Percentiles rank a stretch among this genome's conserved stretches.
These are phyloP conservation scores for Dimocarpus longan DNA, from an alignment of 345 rosid genomes.

Conservation along the genomic window DNA sequence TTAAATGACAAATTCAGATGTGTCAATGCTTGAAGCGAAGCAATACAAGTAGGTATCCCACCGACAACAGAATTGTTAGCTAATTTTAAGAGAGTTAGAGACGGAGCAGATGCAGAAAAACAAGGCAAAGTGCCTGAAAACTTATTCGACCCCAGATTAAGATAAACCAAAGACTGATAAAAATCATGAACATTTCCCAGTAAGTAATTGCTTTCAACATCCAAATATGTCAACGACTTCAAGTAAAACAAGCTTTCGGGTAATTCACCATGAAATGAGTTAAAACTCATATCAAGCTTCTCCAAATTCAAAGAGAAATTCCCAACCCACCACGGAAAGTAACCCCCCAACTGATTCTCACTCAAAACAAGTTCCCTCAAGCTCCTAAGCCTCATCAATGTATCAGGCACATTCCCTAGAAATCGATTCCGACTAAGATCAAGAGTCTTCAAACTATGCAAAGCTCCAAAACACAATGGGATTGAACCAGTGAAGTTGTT, in stretches of 20 bases:
- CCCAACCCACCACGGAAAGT: constrained; percentile 68
- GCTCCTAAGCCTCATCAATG: constrained; percentile 46
- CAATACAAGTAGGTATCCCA: constrained; percentile 88
- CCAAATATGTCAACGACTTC: constrained; percentile 62
- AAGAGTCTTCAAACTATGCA: constrained; percentile 56
- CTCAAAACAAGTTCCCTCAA: constrained; percentile 60
- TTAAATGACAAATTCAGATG: constrained; percentile 76
- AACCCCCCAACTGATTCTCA: constrained; percentile 62
- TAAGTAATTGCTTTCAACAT: constrained; percentile 62
- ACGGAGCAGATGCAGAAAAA: constrained; percentile 55
- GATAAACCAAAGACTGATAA: constrained; percentile 58
- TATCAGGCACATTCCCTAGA: constrained; percentile 55
- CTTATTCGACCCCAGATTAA: constrained; percentile 70
- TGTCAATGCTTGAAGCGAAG: constrained; percentile 52
- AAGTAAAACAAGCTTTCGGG: constrained; percentile 55
- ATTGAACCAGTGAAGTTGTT: constrained; percentile 62
- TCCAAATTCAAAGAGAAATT: constrained; percentile 60
- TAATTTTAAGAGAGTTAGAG: constrained; percentile 58
- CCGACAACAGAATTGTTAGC: constrained; percentile 73
- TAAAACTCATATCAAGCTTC: constrained; percentile 67
- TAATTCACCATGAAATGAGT: constrained; percentile 65
- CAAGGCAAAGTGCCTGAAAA: constrained; percentile 87
- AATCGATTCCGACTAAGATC: constrained; percentile 72
- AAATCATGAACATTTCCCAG: constrained; percentile 65
- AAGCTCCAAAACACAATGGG: constrained; percentile 64